Conservation (phyloP, 148 eudicot species). For the Chenopodium quinoa region DNA sequence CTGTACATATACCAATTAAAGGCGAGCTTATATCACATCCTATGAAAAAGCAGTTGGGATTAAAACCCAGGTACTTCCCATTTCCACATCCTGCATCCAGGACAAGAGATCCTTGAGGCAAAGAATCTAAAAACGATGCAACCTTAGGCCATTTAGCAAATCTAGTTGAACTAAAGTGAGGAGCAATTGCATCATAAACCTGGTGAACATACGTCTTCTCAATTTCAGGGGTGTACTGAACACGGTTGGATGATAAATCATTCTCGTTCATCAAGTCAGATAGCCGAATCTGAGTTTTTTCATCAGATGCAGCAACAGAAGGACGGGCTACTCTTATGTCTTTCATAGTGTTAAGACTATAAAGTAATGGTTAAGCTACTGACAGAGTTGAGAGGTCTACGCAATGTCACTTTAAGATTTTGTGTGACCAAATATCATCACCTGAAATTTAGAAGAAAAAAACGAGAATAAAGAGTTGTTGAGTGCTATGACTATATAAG, state of each 20-base stretch:
- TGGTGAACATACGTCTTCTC: conserved; percentile 90
- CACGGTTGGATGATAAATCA: conserved; percentile 29
- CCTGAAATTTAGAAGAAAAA: conserved; percentile 10
- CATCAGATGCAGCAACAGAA: conserved; percentile 21
- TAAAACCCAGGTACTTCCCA: conserved; percentile 88
- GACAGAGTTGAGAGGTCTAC: not conserved
- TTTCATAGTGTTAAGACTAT: conserved; percentile 32
- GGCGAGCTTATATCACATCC: conserved; percentile 90
- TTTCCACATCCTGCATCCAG: conserved; percentile 97
- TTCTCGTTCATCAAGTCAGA: conserved; percentile 21
- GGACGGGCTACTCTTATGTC: conserved; percentile 36
- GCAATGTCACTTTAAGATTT: conserved; percentile 19
- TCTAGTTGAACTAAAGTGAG: conserved; percentile 90
- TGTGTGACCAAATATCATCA: conserved; percentile 22
- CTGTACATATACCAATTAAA: conserved; percentile 69
- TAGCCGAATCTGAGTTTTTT: conserved; percentile 21
- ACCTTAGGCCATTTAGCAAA: conserved; percentile 99
- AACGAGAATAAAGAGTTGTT: not conserved
- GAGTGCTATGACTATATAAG: not conserved
- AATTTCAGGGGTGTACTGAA: conserved; percentile 78
- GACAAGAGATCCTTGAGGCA: conserved; percentile 74
- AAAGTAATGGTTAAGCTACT: conserved; percentile 1
- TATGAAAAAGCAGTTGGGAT: conserved; percentile 64
- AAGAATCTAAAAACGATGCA: conserved; percentile 62
- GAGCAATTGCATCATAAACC: conserved; percentile 97